Evolutionary conservation across 2,329 filamentous ascomycete genomes (phyloP).

Genomic region (Teratosphaeria gauchensis): DNA sequence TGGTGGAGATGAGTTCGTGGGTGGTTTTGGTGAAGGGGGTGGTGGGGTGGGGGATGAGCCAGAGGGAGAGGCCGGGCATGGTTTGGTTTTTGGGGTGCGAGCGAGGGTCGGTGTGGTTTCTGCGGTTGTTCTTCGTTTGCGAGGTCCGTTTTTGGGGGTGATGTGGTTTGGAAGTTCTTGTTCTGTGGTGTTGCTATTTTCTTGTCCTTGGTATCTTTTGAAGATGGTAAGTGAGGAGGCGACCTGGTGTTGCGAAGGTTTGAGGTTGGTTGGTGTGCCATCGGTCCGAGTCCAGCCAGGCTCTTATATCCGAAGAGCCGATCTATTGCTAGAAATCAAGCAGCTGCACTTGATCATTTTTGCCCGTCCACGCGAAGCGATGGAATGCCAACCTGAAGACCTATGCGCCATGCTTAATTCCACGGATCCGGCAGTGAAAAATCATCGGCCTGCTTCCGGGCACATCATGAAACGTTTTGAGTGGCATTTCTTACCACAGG

Average conservation of each 20-base stretch:
- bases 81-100: too few species aligned
- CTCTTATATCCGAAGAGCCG: not conserved
- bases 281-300: not conserved
- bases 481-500: too few species aligned
- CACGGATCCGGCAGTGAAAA: too few species aligned
- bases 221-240: not conserved
- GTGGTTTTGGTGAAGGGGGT: conserved; percentile 14
- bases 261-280: not conserved
- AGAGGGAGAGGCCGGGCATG: conserved; percentile 8
- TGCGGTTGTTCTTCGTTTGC: too few species aligned
- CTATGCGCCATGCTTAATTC: too few species aligned
- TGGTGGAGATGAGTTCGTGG: conserved; percentile 18
- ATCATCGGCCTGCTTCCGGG: too few species aligned
- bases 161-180: not conserved
- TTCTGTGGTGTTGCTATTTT: not conserved
- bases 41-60: conserved; percentile 11
- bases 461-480: too few species aligned
- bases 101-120: too few species aligned
- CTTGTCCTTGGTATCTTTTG: not conserved
- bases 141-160: not conserved
- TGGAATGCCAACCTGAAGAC: too few species aligned
- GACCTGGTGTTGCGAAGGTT: not conserved
- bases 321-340: not conserved
- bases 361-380: too few species aligned
- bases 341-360: not conserved